A percentile compares a stretch with the other conserved stretches of the same genome.
Evolutionary conservation across 176 grass and related monocot species (phyloP).

Genomic region (Zea mays): DNA sequence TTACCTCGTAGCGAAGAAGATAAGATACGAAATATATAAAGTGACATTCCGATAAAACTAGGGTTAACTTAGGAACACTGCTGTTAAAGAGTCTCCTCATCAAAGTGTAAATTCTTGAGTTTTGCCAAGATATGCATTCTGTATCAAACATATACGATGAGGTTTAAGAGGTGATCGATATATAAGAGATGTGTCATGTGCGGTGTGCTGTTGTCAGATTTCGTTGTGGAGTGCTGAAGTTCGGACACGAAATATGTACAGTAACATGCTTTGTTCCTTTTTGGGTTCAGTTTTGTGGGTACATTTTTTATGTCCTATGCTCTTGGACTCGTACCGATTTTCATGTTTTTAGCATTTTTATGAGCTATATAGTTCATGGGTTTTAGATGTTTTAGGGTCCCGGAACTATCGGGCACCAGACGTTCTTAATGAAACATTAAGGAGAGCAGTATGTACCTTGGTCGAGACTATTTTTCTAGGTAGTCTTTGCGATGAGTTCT

Average conservation of each 20-base stretch:
- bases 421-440: too few species aligned
- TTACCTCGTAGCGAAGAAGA: constrained; percentile 34
- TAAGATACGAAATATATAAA: constrained; percentile 27
- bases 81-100: constrained; percentile 17
- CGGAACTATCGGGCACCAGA: too few species aligned
- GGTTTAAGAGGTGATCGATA: constrained; percentile 9
- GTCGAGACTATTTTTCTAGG: too few species aligned
- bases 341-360: too few species aligned
- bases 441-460: too few species aligned
- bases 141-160: constrained; percentile 22
- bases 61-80: constrained; percentile 43
- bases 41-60: constrained; percentile 34
- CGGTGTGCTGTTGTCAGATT: constrained; percentile 15
- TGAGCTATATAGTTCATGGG: too few species aligned
- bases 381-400: too few species aligned
- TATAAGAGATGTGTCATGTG: constrained; percentile 17
- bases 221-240: background rate
- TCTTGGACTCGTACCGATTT: too few species aligned
- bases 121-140: constrained; percentile 31
- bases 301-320: too few species aligned
- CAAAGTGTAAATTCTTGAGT: constrained; percentile 40
- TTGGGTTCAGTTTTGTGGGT: background rate
- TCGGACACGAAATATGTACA: background rate
- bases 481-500: too few species aligned
- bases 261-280: background rate